Evolutionary conservation across 23 red algal genomes (phyloP), one percentile per base, ranked within the genome.

Genomic region (Gracilaria caudata): DNA sequence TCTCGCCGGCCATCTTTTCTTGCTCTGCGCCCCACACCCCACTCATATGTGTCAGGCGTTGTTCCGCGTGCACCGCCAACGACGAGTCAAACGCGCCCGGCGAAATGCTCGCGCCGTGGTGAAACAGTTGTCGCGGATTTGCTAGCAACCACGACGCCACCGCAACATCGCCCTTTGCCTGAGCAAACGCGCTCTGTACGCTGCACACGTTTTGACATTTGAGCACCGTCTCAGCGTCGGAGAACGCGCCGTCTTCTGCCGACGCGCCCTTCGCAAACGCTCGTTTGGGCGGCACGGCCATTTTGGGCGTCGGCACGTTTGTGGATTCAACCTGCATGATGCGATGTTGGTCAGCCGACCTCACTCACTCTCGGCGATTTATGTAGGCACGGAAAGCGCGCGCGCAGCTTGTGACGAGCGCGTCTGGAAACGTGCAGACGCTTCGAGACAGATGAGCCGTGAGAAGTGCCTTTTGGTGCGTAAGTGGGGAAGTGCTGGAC

Each of bases 61-160:
- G 77, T 23, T 57, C 46, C 39, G 56, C 77, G 10, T 80, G 38
- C 17, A 57, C 51, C 21, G 45, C 72, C 19, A 89, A 19, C 41
- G 85, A 68, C 17, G 54, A 38, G 36, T 78, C 85, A 64, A 79
- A 78, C 71, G 51, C 56, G 11, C 30, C 4, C 7, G 85, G 23
- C 23, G 85, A 45, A 21, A 78, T 26, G 2, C 23, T 4, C 17
- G 74, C 51, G 45, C 40, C 19, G 35, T 79, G 71, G 68, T 89
- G 85, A 20, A 89, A 89, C 41, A 13, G 25, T 17, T 89, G 85
- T 10, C 2, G 1, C 7, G 51, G 45, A 34, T 78, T 40, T 25
- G 74, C 58, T 19, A 89, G 55, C 13, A 89, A 56, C 85, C 85
- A 89, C 10, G 68, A 68, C 16, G 85, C 85, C 28, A 89, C 85